A percentile compares a stretch with the other conserved stretches of the same genome.
phyloP scores from a whole-genome alignment of 139 green algal species.

The Dunaliella primolecta region DNA sequence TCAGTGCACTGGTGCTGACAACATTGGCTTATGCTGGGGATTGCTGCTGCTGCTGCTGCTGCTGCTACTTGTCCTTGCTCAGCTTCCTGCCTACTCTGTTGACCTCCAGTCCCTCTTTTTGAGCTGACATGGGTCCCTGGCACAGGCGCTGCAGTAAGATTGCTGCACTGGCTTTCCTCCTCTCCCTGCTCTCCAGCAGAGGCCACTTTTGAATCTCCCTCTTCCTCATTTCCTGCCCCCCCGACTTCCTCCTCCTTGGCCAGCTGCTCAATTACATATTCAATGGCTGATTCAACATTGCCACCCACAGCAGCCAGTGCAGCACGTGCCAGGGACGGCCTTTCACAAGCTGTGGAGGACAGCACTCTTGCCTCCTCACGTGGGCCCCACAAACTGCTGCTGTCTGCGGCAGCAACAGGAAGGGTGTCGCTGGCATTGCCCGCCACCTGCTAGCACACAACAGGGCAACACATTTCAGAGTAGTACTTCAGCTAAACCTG shows the following conservation, averaged over 20 bases:
- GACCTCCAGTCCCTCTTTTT: no score
- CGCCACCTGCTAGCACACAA: no score
- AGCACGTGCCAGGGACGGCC: slow-evolving; percentile 7
- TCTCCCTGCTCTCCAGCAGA: neutral
- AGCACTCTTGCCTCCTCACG: slow-evolving; percentile 29
- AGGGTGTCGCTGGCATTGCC: no score
- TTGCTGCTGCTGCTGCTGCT: slow-evolving; percentile 20
- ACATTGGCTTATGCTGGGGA: no score
- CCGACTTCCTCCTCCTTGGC: neutral
- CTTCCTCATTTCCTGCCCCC: neutral
- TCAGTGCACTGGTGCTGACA: no score
- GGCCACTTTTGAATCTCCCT: no score
- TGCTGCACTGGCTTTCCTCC: neutral
- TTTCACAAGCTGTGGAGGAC: slow-evolving; percentile 34
- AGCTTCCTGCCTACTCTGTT: no score
- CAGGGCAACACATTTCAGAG: no score
- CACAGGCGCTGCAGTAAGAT: neutral
- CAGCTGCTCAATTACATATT: slow-evolving; percentile 42
- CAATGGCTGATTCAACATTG: slow-evolving; percentile 40
- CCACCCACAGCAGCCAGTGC: slow-evolving; percentile 28
- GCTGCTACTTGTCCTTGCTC: neutral
- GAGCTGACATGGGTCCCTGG: no score
- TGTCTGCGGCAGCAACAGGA: no score
- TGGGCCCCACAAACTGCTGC: neutral
- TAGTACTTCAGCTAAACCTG: no score